Evolutionary conservation across 169 alveolate genomes (phyloP).

Genomic region (Cystoisospora suis): DNA sequence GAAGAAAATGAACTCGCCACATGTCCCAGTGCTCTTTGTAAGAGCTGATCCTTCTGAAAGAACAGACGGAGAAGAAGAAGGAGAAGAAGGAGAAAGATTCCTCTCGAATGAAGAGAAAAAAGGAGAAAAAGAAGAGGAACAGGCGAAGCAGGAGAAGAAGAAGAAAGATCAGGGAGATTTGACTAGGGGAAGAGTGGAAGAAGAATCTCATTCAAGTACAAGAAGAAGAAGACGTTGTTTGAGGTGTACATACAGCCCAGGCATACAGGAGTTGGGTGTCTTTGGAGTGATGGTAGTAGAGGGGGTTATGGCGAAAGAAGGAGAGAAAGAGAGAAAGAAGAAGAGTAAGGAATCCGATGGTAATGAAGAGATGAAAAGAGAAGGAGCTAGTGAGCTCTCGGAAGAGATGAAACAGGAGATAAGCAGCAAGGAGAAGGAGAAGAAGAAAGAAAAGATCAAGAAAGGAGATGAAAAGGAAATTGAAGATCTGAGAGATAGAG

Average conservation of each 20-base stretch:
- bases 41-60: not conserved
- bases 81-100: not conserved
- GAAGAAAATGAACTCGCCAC: slow-evolving; percentile 71
- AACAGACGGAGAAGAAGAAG: not conserved
- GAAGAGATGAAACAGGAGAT: no score
- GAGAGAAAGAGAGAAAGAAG: slow-evolving; percentile 26
- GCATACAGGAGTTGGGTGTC: not conserved
- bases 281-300: not conserved
- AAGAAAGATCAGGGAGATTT: not conserved
- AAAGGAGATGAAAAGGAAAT: no score
- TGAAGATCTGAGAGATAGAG: no score
- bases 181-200: not conserved
- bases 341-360: no score
- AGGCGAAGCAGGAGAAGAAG: slow-evolving; percentile 34
- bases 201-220: not conserved
- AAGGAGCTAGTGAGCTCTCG: no score
- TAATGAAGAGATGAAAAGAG: no score
- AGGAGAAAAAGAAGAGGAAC: not conserved
- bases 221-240: not conserved
- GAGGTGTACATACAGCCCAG: not conserved
- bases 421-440: no score
- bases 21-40: slow-evolving; percentile 31
- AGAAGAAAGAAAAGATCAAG: no score
- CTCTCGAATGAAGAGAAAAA: not conserved
- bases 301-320: no score